Evolutionary conservation across 31 red algal species (phyloP), one percentile per base, ranked within the genome.

Genomic region (Endocladia muricata): DNA sequence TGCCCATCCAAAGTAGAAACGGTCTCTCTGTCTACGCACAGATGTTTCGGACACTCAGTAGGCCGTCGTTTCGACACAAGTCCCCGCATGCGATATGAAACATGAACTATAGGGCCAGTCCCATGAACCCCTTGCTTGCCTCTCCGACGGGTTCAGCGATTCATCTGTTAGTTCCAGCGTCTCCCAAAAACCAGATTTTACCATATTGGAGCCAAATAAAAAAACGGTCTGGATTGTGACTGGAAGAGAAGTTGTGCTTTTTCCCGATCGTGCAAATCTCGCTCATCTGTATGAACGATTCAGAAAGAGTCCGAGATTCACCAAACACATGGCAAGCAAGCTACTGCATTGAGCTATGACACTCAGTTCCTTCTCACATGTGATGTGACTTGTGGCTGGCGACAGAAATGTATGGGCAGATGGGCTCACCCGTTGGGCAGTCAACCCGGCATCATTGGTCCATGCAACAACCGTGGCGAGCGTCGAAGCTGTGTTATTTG

Each of bases 21-120:
- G 38, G 25, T 2, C 22, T 7, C 52, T 56, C 13, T 42, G 17
- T 6, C 37, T 64, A n/a, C 47, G 41, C 59, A 42, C 74, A 7
- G 74, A 78, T 44, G 74, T 59, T 6, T 78, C 74, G 1, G 74
- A 78, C 19, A 42, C 74, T 37, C 74, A 78, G 3, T 78, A 38
- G 74, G 33, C 74, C 8, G 49, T 21, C 33, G 41, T 59, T 21
- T 23, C 39, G 44, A 76, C 72, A 22, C 72, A 59, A 76, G 36
- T 56, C 35, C 72, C 34, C n/a, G 37, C n/a, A 5, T 19, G 33
- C 25, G 32, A 37, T 34, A n/a, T n/a, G 3, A 33, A 66, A 4
- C 56, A 60, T 2, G 23, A 30, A 2, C 5, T 76, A 59, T 26
- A 76, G 36, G 51, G 60, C 29, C 72, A 76, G 48, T 32, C 22